These are phyloP conservation scores for Desmodesmus armatus DNA, from an alignment of 139 green algal species.

Conservation along the genomic window DNA sequence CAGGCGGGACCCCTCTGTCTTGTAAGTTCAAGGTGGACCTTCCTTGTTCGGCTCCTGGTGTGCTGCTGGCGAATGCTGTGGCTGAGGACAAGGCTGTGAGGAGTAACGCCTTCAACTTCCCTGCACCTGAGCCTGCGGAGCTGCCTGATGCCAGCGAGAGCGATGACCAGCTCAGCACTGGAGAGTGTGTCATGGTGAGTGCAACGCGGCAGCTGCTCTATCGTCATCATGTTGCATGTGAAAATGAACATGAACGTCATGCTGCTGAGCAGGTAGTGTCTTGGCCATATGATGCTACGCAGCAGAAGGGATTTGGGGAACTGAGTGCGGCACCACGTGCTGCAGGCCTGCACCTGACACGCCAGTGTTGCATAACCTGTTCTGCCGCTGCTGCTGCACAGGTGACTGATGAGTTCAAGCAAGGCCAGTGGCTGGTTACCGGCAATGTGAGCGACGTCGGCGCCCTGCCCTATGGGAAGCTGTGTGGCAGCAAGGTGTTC, in stretches of 20 bases:
- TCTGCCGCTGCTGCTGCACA: not conserved
- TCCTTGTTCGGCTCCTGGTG: not conserved
- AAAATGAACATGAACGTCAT: not conserved
- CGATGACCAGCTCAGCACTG: too few species aligned
- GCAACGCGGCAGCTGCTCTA: not conserved
- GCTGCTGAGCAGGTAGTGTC: too few species aligned
- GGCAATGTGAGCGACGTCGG: slow-evolving; percentile 16
- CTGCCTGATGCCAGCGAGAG: not conserved
- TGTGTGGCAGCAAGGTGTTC: slow-evolving; percentile 37
- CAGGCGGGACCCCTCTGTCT: slow-evolving; percentile 16
- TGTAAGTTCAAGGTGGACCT: slow-evolving; percentile 17
- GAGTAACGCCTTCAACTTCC: slow-evolving; percentile 30
- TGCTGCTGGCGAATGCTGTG: not conserved
- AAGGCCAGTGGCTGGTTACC: too few species aligned
- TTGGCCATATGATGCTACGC: too few species aligned
- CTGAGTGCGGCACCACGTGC: too few species aligned
- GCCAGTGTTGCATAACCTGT: too few species aligned
- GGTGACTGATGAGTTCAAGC: slow-evolving; percentile 3
- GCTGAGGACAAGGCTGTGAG: not conserved
- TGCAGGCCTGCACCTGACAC: too few species aligned
- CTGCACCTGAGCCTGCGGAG: slow-evolving; percentile 11
- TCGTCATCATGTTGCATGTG: not conserved
- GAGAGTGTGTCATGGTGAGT: slow-evolving; percentile 29
- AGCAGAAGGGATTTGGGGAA: too few species aligned
- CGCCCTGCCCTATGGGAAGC: slow-evolving; percentile 27